Percentiles rank a stretch among this genome's conserved stretches.
phyloP scores from a whole-genome alignment of 176 grass and related monocot species.

The Cenchrus fungigraminus region DNA sequence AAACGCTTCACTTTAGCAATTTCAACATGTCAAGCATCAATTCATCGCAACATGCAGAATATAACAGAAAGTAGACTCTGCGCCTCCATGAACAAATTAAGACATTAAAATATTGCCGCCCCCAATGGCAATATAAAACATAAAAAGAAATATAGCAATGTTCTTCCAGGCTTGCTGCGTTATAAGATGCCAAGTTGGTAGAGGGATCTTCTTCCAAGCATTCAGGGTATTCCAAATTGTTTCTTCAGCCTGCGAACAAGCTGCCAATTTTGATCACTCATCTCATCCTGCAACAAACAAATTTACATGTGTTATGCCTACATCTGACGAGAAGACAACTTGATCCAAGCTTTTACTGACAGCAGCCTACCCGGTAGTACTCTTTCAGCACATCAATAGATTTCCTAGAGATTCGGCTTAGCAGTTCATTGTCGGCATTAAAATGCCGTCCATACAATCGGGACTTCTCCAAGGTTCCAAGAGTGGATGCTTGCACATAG shows the following conservation, averaged over 20 bases:
- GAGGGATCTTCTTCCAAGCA: not conserved
- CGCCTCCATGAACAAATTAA: not conserved
- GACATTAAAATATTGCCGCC: not conserved
- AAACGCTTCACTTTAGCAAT: not conserved
- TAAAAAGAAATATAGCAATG: not conserved
- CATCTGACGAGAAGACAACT: not conserved
- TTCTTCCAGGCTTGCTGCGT: not conserved
- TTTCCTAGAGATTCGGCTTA: slow-evolving; percentile 78
- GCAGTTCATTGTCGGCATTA: slow-evolving; percentile 67
- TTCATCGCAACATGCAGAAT: not conserved
- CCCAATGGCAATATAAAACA: not conserved
- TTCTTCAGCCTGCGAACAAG: slow-evolving; percentile 38
- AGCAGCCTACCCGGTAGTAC: slow-evolving; percentile 48
- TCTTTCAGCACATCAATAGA: slow-evolving; percentile 81
- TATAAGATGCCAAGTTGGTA: not conserved
- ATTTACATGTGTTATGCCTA: not conserved
- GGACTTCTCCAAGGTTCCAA: slow-evolving; percentile 21
- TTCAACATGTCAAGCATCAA: not conserved
- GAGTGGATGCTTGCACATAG: too few species aligned
- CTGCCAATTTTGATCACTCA: slow-evolving; percentile 41
- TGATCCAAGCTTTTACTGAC: not conserved
- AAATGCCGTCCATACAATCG: slow-evolving; percentile 73
- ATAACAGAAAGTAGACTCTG: not conserved
- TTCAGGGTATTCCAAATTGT: slow-evolving; percentile 36
- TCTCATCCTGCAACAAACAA: slow-evolving; percentile 37